These are phyloP conservation scores for Teratosphaeria viscida DNA, from an alignment of 2,329 filamentous ascomycete genomes.

Conservation along the genomic window DNA sequence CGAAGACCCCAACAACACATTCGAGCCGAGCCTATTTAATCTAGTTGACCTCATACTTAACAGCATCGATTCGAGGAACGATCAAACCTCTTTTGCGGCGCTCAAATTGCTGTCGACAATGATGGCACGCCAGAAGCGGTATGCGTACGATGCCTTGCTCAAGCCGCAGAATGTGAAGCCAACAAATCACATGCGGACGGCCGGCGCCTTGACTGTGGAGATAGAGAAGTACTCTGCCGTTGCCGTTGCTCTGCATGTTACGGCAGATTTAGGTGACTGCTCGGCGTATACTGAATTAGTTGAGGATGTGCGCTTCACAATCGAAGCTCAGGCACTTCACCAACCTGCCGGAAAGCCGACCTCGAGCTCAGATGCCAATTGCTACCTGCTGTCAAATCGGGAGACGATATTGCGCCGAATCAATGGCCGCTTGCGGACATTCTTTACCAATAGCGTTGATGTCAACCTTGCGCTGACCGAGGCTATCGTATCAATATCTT, in stretches of 20 bases:
- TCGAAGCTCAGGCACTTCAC: slow-evolving; percentile 21
- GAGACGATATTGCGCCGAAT: slow-evolving; percentile 46
- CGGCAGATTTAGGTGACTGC: slow-evolving; percentile 43
- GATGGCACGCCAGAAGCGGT: slow-evolving; percentile 75
- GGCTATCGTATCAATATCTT: slow-evolving; percentile 67
- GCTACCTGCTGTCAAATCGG: slow-evolving; percentile 4
- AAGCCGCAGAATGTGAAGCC: slow-evolving; percentile 51
- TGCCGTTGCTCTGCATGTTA: slow-evolving; percentile 57
- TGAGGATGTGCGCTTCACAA: slow-evolving; percentile 48
- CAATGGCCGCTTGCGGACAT: slow-evolving; percentile 56
- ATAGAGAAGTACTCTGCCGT: slow-evolving; percentile 60
- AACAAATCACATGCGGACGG: slow-evolving; percentile 49
- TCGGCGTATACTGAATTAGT: slow-evolving; percentile 62
- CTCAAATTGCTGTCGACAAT: slow-evolving; percentile 80
- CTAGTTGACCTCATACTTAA: slow-evolving; percentile 82
- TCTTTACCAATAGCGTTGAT: slow-evolving; percentile 84
- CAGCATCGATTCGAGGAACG: slow-evolving; percentile 71
- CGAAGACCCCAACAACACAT: slow-evolving; percentile 60
- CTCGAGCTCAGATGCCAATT: neutral
- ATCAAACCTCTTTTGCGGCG: slow-evolving; percentile 82
- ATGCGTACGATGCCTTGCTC: slow-evolving; percentile 68
- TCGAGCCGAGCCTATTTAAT: slow-evolving; percentile 84
- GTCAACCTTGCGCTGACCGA: slow-evolving; percentile 84
- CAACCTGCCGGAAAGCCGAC: neutral
- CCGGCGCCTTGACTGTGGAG: slow-evolving; percentile 65